Conservation (phyloP, 108 stramenopile genomes). For the Fistulifera pelliculosa region DNA sequence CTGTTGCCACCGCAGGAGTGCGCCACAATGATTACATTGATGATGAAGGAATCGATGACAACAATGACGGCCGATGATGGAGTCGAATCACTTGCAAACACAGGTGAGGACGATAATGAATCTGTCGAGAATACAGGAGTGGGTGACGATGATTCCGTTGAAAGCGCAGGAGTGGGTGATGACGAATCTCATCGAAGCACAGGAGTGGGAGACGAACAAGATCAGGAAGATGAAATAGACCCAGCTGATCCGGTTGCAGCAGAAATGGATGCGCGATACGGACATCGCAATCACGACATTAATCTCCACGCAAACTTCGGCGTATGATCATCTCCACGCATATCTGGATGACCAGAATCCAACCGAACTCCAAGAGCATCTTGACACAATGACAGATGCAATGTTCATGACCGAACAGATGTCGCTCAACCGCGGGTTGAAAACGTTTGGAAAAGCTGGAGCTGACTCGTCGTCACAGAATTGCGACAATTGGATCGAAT, state of each 20-base stretch:
- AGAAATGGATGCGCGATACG: background rate
- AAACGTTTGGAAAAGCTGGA: conserved; percentile 25
- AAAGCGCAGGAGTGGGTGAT: background rate
- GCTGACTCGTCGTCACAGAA: conserved; percentile 24
- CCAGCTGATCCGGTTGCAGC: background rate
- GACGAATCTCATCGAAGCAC: too few species aligned
- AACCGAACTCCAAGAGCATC: background rate
- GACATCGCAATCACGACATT: background rate
- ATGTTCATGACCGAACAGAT: conserved; percentile 11
- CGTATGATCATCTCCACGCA: background rate
- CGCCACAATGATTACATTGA: background rate
- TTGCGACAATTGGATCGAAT: conserved; percentile 27
- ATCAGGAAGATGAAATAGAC: background rate
- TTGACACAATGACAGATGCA: background rate
- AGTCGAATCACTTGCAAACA: background rate
- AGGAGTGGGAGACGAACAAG: too few species aligned
- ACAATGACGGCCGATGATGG: background rate
- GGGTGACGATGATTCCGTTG: background rate
- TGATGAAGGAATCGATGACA: background rate
- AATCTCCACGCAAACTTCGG: background rate
- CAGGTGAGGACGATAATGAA: background rate
- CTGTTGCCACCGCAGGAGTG: background rate
- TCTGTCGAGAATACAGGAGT: conserved; percentile 1
- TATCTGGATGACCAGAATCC: background rate
- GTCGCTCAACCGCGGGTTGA: conserved; percentile 4